Evolutionary conservation across 345 rosid genomes (phyloP).

Genomic region (Camelina neglecta): DNA sequence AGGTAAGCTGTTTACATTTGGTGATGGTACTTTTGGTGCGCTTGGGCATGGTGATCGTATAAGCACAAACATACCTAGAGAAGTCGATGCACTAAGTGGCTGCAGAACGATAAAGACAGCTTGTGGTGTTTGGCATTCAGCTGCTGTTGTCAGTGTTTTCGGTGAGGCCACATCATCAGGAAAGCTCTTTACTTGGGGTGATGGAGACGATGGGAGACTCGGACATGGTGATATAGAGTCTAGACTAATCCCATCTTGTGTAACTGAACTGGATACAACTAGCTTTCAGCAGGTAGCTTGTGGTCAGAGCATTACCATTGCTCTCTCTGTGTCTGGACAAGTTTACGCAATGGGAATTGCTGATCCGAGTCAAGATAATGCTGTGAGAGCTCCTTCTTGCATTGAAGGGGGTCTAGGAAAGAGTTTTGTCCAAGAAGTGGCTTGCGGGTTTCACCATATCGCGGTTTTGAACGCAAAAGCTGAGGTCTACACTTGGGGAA

Average conservation of each 20-base stretch:
- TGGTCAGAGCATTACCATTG: conserved; percentile 63
- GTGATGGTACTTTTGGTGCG: conserved; percentile 72
- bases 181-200: conserved; percentile 72
- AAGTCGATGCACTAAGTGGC: conserved; percentile 58
- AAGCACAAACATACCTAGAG: conserved; percentile 56
- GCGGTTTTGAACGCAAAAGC: conserved; percentile 62
- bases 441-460: conserved; percentile 67
- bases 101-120: conserved; percentile 54
- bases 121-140: conserved; percentile 77
- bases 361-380: conserved; percentile 55
- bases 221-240: conserved; percentile 66
- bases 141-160: conserved; percentile 60
- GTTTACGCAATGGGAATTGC: conserved; percentile 61
- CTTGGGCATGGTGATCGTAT: conserved; percentile 68
- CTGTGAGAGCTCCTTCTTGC: conserved; percentile 53
- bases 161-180: conserved; percentile 46
- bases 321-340: conserved; percentile 55
- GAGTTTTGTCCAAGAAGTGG: conserved; percentile 57
- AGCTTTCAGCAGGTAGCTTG: conserved; percentile 67
- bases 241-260: conserved; percentile 56
- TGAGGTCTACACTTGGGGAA: conserved; percentile 75
- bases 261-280: conserved; percentile 51
- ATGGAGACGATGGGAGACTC: conserved; percentile 65
- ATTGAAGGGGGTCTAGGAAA: conserved; percentile 54
- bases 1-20: conserved; percentile 66